A percentile compares a stretch with the other conserved stretches of the same genome.
These are phyloP conservation scores for Pelargonium citronellum DNA, from an alignment of 441 rosid species.

Conservation along the genomic window DNA sequence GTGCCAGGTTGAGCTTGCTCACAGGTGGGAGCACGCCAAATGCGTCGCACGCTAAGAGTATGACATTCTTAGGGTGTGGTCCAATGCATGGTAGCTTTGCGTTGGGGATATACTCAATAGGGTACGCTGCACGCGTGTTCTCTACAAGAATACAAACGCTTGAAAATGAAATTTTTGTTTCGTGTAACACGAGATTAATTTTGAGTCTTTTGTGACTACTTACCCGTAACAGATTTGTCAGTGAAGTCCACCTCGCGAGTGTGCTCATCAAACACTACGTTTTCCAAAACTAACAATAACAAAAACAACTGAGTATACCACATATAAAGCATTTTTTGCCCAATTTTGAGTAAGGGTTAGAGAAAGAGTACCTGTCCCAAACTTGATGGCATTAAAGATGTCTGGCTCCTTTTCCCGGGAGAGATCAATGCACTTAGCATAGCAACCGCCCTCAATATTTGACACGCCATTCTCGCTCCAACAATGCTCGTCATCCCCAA, in stretches of 20 bases:
- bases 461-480: constrained; percentile 92
- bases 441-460: constrained; percentile 96
- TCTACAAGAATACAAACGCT: constrained; percentile 38
- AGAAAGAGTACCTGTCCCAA: constrained; percentile 61
- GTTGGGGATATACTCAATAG: constrained; percentile 85
- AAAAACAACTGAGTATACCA: neutral
- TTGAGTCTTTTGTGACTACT: neutral
- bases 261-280: constrained; percentile 89
- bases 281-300: constrained; percentile 63
- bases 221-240: constrained; percentile 82
- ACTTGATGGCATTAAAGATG: constrained; percentile 93
- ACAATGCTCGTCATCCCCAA: constrained; percentile 95
- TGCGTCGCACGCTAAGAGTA: constrained; percentile 89
- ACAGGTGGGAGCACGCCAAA: constrained; percentile 97
- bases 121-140: constrained; percentile 96
- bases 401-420: constrained; percentile 89
- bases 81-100: constrained; percentile 90
- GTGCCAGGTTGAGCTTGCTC: constrained; percentile 83
- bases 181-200: too few relatives aligned
- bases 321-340: too few relatives aligned
- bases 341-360: too few relatives aligned
- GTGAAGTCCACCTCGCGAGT: constrained; percentile 70
- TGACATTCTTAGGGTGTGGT: constrained; percentile 83
- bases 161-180: too few relatives aligned
- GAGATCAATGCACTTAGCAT: constrained; percentile 94